Evolutionary conservation across 108 stramenopile genomes (phyloP), one percentile per base, ranked within the genome.

Genomic region (Fragilariopsis cylindrus): DNA sequence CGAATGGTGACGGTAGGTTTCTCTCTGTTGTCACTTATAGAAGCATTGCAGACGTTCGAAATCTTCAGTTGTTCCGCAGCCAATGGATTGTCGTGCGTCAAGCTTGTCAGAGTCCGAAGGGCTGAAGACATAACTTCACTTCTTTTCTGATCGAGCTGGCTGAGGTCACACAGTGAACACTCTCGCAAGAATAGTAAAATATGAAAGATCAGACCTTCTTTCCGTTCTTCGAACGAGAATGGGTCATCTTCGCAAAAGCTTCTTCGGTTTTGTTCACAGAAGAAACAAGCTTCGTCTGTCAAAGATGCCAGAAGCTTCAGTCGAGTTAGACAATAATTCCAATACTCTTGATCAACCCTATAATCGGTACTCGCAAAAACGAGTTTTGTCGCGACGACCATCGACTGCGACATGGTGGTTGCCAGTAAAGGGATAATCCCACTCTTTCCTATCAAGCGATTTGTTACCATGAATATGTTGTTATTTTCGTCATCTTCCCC

Each of bases 251-350:
- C 67, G 44, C 74, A 79, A 74, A 86, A 70, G 70, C 71, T 30
- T 74, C 69, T n/a, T 57, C 74, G 91, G 82, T 82, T 86, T 47
- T 57, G 58, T 47, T 55, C 81, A 74, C 81, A 76, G 3, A 92
- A 75, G 39, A 90, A 83, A 68, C 90, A 94, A 42, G 90, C 81
- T 53, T 84, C 84, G 73, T 94, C 93, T 40, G 92, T 77, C 13
- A 92, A 55, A 42, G 77, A 80, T 7, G 88, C 88, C 9, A 95
- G 80, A 15, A 81, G 41, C 11, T 76, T 69, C 45, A 85, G 71
- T 55, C 87, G 72, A 52, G 75, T 47, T 43, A 84, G 84, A 15
- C 88, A 76, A 53, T 86, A 82, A 1, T 69, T 4, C 21, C 78
- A 65, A 55, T 86, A 88, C 56, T 21, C 66, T n/a, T 58, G 21